Evolutionary conservation across 257 asterid species (phyloP), one percentile per base, ranked within the genome.

Genomic region (Gynochthodes officinalis): DNA sequence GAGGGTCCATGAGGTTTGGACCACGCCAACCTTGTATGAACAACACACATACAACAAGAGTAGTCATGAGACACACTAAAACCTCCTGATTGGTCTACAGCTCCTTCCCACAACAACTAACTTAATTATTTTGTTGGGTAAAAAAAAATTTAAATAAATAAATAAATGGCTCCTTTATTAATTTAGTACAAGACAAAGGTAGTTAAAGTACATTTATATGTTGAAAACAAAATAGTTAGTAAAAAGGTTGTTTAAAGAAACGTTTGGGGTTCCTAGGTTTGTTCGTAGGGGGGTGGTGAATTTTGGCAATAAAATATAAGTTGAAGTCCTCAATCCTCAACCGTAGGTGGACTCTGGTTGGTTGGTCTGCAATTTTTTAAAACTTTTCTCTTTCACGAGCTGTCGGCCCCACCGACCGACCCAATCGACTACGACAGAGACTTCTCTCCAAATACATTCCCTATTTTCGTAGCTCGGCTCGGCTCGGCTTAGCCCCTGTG

Each of bases 341-440:
- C 64, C 52, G 23, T 53, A 66, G 77, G 72, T 43, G 50, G 37
- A 64, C 69, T 42, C 77, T 73, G 74, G 72, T 75, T 80, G 87
- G 87, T 76, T 59, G 73, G 79, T 49, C 79, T 73, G 64, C 78
- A 62, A 73, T 50, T 69, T 60, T 69, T 78, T 75, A 60, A 72
- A n/a, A 37, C 15, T 28, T 73, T 71, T 19, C 59, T 19, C 71
- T 35, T 9, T 39, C 63, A 62, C 54, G 32, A 55, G 52, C 19
- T 21, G 46, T 8, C 43, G 79, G 67, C 60, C 81, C 83, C 71
- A 77, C 79, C 49, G 62, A 77, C 84, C 84, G 87, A 77, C 84
- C 67, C 77, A 83, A 69, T 83, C 75, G 61, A 80, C 67, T 69
- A 70, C 72, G 83, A 83, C 71, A 39, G 64, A 32, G 84, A 83